phyloP scores from a whole-genome alignment of 202 grass and related monocot species.

The Zoysia matrella region DNA sequence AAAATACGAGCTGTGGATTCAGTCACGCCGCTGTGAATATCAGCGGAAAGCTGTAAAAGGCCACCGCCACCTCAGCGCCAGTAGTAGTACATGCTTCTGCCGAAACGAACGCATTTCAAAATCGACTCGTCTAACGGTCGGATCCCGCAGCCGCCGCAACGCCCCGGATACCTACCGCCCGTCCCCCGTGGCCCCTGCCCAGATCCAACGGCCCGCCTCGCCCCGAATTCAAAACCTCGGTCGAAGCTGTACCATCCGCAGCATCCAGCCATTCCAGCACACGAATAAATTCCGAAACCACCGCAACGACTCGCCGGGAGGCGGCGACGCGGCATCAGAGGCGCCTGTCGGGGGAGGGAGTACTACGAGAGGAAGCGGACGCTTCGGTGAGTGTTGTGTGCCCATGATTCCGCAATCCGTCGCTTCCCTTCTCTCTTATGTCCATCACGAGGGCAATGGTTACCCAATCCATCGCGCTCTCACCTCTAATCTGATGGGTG shows the following conservation, averaged over 20 bases:
- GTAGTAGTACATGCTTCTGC: not conserved
- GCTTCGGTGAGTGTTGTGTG: conserved; percentile 36
- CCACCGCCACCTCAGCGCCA: not conserved
- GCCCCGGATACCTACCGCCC: not conserved
- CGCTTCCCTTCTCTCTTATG: not conserved
- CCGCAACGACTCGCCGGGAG: conserved; percentile 39
- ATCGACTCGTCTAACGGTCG: conserved; percentile 52
- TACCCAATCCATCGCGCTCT: not conserved
- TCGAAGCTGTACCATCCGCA: not conserved
- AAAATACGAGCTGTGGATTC: not conserved
- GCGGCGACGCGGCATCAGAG: conserved; percentile 51
- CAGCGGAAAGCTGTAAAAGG: conserved; percentile 49
- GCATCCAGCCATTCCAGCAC: not conserved
- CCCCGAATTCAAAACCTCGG: conserved; percentile 50
- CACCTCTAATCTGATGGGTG: not conserved
- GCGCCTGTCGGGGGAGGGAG: conserved; percentile 44
- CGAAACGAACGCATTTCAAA: conserved; percentile 54
- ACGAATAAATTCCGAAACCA: conserved; percentile 52
- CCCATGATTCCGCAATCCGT: conserved; percentile 39
- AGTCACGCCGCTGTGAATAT: conserved; percentile 16
- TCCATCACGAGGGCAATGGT: not conserved
- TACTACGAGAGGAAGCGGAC: conserved; percentile 44
- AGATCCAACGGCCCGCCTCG: conserved; percentile 46
- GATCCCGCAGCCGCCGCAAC: conserved; percentile 32
- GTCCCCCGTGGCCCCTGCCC: not conserved